These are phyloP conservation scores for Rhizopogon vesiculosus DNA, from an alignment of 768 basidiomycete genomes.

Conservation along the genomic window DNA sequence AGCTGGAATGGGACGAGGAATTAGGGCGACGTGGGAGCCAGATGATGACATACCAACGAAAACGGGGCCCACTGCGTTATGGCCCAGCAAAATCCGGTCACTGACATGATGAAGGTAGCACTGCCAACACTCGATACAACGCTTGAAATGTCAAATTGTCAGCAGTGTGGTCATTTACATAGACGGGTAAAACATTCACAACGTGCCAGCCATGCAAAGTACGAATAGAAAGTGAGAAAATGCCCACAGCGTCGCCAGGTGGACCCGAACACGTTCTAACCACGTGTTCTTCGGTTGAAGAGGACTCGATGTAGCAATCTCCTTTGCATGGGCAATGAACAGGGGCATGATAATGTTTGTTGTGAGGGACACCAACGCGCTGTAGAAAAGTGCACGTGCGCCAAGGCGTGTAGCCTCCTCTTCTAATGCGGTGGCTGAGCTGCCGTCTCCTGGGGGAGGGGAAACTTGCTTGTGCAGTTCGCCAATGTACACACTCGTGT, in stretches of 20 bases:
- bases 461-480: conserved; percentile 70
- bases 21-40: conserved; percentile 6
- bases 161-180: conserved; percentile 2
- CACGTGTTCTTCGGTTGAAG: conserved; percentile 17
- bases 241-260: conserved; percentile 75
- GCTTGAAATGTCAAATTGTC: conserved; percentile 32
- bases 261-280: conserved; percentile 47
- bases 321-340: conserved; percentile 36
- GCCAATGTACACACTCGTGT: conserved; percentile 82
- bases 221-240: conserved; percentile 71
- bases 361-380: conserved; percentile 62
- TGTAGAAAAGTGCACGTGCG: conserved; percentile 77
- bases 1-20: conserved; percentile 42
- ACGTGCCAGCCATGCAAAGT: conserved; percentile 73
- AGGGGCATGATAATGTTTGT: conserved; percentile 70
- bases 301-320: conserved; percentile 6
- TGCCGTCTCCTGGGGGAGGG: conserved; percentile 23
- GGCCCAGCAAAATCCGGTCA: conserved; percentile 92
- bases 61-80: conserved; percentile 92
- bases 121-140: conserved; percentile 65
- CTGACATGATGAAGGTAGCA: conserved; percentile 69
- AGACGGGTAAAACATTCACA: conserved; percentile 47
- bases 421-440: conserved; percentile 37
- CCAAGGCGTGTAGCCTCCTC: conserved; percentile 79
- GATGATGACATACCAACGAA: conserved; percentile 56